phyloP scores from a whole-genome alignment of 2,329 filamentous ascomycete species.

The Colletotrichum aenigma region DNA sequence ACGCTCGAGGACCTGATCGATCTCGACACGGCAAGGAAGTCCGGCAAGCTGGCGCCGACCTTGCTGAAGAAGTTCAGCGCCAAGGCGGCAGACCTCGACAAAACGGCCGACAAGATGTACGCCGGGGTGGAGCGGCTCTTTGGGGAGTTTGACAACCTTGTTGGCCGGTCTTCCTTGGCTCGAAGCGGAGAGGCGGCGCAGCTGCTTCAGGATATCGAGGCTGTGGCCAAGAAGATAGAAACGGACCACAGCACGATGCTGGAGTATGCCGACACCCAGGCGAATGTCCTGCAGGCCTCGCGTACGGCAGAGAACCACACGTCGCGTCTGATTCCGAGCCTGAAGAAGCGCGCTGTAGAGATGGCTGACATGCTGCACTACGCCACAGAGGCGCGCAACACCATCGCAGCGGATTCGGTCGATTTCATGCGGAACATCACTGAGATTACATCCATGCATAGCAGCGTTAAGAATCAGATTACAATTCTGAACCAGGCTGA shows the following conservation, averaged over 20 bases:
- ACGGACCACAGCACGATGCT: conserved; percentile 83
- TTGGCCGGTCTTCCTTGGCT: conserved; percentile 57
- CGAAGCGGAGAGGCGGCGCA: conserved; percentile 69
- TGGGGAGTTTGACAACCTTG: conserved; percentile 65
- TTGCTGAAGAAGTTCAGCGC: conserved; percentile 64
- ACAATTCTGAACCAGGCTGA: conserved; percentile 73
- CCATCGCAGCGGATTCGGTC: conserved; percentile 67
- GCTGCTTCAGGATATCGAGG: conserved; percentile 83
- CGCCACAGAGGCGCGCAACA: conserved; percentile 70
- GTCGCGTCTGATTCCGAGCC: conserved; percentile 62
- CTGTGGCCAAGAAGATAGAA: conserved; percentile 83
- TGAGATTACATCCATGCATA: conserved; percentile 76
- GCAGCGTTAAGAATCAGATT: conserved; percentile 74
- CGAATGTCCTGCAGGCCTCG: conserved; percentile 64
- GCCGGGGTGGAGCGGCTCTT: conserved; percentile 65
- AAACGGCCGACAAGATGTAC: conserved; percentile 63
- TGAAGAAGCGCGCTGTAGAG: conserved; percentile 60
- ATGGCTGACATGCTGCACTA: conserved; percentile 66
- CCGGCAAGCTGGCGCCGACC: conserved; percentile 67
- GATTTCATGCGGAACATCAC: conserved; percentile 84
- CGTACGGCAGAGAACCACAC: conserved; percentile 69
- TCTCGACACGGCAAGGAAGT: conserved; percentile 71
- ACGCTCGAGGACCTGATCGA: conserved; percentile 81
- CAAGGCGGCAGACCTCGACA: conserved; percentile 66
- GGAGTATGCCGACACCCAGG: conserved; percentile 67